Evolutionary conservation across 2,329 filamentous ascomycete genomes (phyloP), one percentile per base, ranked within the genome.

Genomic region (Furcasterigmium furcatum): DNA sequence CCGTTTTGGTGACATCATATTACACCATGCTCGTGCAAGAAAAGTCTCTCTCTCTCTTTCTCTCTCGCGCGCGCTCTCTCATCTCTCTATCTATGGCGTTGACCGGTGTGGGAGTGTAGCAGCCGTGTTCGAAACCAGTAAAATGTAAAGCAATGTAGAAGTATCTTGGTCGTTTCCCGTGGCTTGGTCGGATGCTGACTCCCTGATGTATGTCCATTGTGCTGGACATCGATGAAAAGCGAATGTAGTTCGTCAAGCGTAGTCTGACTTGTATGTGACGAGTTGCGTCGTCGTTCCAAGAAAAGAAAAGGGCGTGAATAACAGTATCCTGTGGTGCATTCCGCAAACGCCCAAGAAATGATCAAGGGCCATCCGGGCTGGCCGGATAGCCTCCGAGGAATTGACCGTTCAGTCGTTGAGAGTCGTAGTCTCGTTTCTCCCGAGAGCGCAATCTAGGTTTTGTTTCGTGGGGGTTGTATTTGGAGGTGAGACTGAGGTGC

Each of bases 111-210:
- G 46, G 43, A 41, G 32, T 29, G 39, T 41, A 32, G 27, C 24
- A 38, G 40, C 16, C n/a, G 24, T 21, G 49, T 45, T 41, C 47
- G 52, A 50, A 51, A 47, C 50, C 46, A 53, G 55, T 48, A 51
- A 52, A 57, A 51, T 55, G 53, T 53, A 52, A 52, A 56, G 53
- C 21, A 47, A 41, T 38, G 19, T 40, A 35, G 30, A 47, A 42
- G 54, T 51, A 54, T 55, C n/a, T n/a, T n/a, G n/a, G n/a, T n/a
- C n/a, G n/a, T n/a, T 27, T 27, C 24, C 24, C 7, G 24, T 27
- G 24, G 52, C 41, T 57, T 53, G 52, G 56, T 53, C 49, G 52
- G 52, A 40, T 39, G 24, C 7, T 27, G 12, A 7, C 24, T 27
- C 24, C 24, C 24, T 7, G 24, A 12, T 27, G 24, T 27, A 12